These are phyloP conservation scores for Acanthamoeba royreba DNA, from an alignment of 208 protist species.

Conservation along the genomic window DNA sequence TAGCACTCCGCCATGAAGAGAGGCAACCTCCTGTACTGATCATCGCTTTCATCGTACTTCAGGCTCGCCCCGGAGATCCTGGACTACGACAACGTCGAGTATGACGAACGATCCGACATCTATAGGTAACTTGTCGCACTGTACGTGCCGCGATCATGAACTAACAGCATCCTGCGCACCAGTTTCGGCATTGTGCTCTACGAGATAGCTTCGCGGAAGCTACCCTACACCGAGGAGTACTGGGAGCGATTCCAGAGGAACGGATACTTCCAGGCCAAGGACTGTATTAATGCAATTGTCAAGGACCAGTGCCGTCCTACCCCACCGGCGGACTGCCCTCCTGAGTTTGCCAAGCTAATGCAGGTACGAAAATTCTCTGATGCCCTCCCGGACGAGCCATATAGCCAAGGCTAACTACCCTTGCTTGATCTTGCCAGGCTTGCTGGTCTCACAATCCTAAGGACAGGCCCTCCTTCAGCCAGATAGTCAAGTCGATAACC, in stretches of 20 bases:
- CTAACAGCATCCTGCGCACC: too few relatives aligned
- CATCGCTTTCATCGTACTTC: too few relatives aligned
- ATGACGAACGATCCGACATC: conserved; percentile 21
- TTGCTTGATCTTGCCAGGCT: not conserved
- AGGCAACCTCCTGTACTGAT: too few relatives aligned
- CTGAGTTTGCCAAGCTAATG: not conserved
- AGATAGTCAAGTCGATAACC: not conserved
- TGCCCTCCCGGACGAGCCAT: not conserved
- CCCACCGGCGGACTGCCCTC: not conserved
- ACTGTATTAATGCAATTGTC: not conserved
- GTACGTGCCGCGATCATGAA: not conserved
- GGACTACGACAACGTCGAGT: not conserved
- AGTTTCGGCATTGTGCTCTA: not conserved
- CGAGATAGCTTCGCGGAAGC: not conserved
- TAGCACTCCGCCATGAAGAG: too few relatives aligned
- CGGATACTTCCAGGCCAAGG: conserved; percentile 14
- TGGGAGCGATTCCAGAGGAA: not conserved
- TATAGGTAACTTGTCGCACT: not conserved
- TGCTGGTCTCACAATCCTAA: not conserved
- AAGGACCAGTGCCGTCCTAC: not conserved
- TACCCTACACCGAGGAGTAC: not conserved
- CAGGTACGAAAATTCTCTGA: not conserved
- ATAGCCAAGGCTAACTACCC: not conserved
- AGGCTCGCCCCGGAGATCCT: not conserved
- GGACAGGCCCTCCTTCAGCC: not conserved